Conservation (phyloP, 306 rosid species). For the Malus sieversii region DNA sequence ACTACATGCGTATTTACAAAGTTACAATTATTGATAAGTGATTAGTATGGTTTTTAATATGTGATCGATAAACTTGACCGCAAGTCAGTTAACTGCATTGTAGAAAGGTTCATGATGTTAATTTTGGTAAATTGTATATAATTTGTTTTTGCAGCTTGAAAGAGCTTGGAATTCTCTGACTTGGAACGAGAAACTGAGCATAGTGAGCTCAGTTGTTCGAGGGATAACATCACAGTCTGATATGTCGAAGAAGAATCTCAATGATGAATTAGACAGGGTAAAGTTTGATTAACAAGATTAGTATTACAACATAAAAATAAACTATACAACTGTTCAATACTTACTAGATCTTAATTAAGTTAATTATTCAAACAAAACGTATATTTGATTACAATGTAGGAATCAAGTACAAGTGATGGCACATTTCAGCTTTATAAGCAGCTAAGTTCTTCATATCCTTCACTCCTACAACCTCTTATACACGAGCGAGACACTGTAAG, state of each 20-base stretch:
- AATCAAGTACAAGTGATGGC: constrained; percentile 37
- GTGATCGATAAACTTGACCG: neutral
- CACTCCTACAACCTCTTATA: constrained; percentile 75
- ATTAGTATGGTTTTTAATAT: neutral
- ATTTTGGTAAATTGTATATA: neutral
- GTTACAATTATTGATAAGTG: neutral
- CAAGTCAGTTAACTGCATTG: neutral
- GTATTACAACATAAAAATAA: neutral
- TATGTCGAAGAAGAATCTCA: constrained; percentile 34
- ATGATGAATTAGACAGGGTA: constrained; percentile 32
- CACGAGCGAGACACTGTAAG: constrained; percentile 87
- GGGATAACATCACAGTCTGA: constrained; percentile 64
- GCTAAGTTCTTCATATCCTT: constrained; percentile 66
- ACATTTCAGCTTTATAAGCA: constrained; percentile 74
- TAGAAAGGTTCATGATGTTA: neutral
- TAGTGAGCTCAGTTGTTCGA: constrained; percentile 53
- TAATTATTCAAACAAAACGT: neutral
- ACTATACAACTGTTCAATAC: neutral
- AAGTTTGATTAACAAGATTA: neutral
- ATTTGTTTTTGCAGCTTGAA: constrained; percentile 56
- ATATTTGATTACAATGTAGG: constrained; percentile 30
- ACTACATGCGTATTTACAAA: neutral
- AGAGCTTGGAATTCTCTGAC: constrained; percentile 81
- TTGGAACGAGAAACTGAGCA: constrained; percentile 62
- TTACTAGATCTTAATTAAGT: neutral